These are phyloP conservation scores for Blastobotrys terrestris DNA, from an alignment of 805 yeast genomes.

Conservation along the genomic window DNA sequence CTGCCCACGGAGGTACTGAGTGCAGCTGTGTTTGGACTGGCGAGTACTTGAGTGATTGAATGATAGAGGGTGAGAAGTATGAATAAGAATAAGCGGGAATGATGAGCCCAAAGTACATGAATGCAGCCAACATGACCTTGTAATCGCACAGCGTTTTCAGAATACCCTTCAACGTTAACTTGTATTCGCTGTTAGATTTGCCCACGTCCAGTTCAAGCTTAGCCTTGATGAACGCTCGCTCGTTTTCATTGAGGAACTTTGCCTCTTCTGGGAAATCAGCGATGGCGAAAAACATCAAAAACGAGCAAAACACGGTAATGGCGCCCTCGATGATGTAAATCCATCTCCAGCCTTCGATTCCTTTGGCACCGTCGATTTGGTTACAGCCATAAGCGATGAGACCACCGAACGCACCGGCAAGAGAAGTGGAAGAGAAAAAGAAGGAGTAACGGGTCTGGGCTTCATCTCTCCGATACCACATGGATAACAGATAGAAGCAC, in stretches of 20 bases:
- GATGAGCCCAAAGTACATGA: conserved; percentile 58
- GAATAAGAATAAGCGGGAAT: conserved; percentile 76
- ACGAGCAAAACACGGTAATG: conserved; percentile 31
- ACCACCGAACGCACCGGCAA: conserved; percentile 78
- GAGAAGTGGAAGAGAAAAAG: conserved; percentile 63
- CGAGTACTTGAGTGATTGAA: conserved; percentile 54
- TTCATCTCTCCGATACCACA: conserved; percentile 58
- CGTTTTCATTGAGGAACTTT: conserved; percentile 45
- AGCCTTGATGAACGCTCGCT: conserved; percentile 48
- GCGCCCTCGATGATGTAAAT: conserved; percentile 48
- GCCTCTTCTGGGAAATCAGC: conserved; percentile 72
- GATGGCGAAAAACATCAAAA: conserved; percentile 40
- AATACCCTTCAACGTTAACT: conserved; percentile 43
- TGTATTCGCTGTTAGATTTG: conserved; percentile 44
- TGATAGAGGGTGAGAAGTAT: conserved; percentile 64
- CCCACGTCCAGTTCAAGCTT: conserved; percentile 54
- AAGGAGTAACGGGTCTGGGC: conserved; percentile 64
- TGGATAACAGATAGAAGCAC: conserved; percentile 60
- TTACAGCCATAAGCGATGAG: conserved; percentile 60
- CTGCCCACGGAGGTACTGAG: conserved; percentile 82
- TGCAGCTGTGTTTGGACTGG: conserved; percentile 71
- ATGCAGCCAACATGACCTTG: conserved; percentile 49
- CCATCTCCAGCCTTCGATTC: conserved; percentile 50
- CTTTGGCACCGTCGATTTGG: conserved; percentile 43
- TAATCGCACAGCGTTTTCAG: conserved; percentile 51